Base-by-base conservation (phyloP, 148 eudicot species). In the Rheum nobile region DNA sequence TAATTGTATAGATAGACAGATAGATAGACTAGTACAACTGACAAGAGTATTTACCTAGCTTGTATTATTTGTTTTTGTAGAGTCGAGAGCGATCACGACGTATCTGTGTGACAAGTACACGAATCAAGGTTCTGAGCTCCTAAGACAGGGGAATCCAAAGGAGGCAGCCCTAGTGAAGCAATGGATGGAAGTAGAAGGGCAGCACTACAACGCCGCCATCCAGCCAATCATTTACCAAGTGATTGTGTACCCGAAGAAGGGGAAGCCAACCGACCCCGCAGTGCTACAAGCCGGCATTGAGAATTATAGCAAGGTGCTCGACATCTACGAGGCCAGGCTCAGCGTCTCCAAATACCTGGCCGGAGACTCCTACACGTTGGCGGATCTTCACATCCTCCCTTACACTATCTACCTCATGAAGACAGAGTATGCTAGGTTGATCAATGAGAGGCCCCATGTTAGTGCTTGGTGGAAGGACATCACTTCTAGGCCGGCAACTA, bases 381-480 rank as follows among this genome's bases (percentile, higher is more conserved):
- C 84, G 0, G 86, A 84, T 72, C 80, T 84, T 8, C 86, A 81
- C 34, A 78, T 81, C 32, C 61, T 81, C 3, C 65, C 78, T 39
- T 79, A 67, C 52, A 81, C 82, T 6, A 76, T 78, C 44, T 79
- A 79, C 29, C 69, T 84, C 1, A 81, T 79, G 80, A 76, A 72
- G 34, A 79, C 80, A 29, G 75, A 82, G 14, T 79, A 52, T 75
- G 84, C 80, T 42, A 42, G 76, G 11, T 75, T 81, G 65, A 65
- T 84, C 13, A 47, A 77, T 13, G 68, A 73, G 13, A 80, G 82
- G 4, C 86, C 84, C 0, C 67, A 57, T 79, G 84, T 84, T 41
- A 81, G 77, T 75, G 80, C 81, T n/a, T 81, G 86, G 86, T 81
- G 82, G 82, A 82, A 81, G 50, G 77, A 84, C 24, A 77, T 84